Evolutionary conservation across 208 protist species (phyloP).

Genomic region (Trypanosoma theileri): DNA sequence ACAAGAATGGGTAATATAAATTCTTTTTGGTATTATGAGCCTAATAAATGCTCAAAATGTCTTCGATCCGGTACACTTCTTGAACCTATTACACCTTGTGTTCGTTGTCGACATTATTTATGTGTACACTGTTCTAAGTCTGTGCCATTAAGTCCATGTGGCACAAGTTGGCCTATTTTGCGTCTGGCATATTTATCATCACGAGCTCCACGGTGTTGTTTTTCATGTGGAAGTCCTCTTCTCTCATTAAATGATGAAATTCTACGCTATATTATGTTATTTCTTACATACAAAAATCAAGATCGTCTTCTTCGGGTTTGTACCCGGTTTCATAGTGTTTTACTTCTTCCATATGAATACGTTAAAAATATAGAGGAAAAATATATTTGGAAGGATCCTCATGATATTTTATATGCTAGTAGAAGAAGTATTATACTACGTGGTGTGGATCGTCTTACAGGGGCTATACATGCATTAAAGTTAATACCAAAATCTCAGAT

Average conservation of each 20-base stretch:
- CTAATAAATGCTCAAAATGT: constrained; percentile 17
- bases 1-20: constrained; percentile 5
- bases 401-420: constrained; percentile 28
- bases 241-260: constrained; percentile 19
- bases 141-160: neutral
- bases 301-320: constrained; percentile 24
- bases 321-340: constrained; percentile 21
- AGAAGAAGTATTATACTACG: constrained; percentile 28
- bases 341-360: constrained; percentile 28
- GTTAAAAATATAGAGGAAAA: constrained; percentile 20
- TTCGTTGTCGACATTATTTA: constrained; percentile 10
- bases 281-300: constrained; percentile 39
- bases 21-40: constrained; percentile 7
- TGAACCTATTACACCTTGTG: constrained; percentile 16
- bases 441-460: constrained; percentile 21
- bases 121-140: constrained; percentile 23
- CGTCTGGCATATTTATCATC: neutral
- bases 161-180: neutral
- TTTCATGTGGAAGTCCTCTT: constrained; percentile 27
- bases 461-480: constrained; percentile 18
- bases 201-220: constrained; percentile 20
- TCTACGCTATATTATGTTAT: constrained; percentile 28
- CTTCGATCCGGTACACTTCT: constrained; percentile 8
- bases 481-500: constrained; percentile 28
- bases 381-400: constrained; percentile 27